Conservation (phyloP, 75 land plant species). For the Gnetum montanum region DNA sequence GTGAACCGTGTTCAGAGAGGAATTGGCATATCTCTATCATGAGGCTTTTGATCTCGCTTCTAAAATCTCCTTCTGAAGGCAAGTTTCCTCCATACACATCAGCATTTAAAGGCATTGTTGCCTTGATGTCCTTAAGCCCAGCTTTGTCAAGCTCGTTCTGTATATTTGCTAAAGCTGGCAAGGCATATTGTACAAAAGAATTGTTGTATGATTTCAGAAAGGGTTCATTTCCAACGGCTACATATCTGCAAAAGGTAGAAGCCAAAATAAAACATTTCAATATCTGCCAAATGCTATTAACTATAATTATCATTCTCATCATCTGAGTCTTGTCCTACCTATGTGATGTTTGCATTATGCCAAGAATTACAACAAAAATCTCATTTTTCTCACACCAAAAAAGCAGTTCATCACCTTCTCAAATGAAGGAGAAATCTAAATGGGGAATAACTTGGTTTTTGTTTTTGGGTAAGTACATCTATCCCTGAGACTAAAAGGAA, state of each 20-base stretch:
- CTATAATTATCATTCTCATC: no score
- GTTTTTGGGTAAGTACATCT: no score
- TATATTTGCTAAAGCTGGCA: constrained; percentile 65
- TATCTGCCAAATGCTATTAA: no score
- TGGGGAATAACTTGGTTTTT: no score
- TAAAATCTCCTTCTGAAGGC: constrained; percentile 39
- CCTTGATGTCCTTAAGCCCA: constrained; percentile 39
- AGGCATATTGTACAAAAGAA: constrained; percentile 29
- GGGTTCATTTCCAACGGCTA: constrained; percentile 83
- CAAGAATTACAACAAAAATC: background rate
- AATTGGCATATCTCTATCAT: constrained; percentile 28
- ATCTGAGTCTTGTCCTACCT: background rate
- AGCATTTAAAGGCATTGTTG: constrained; percentile 67
- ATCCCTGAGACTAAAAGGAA: no score
- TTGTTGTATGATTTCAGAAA: constrained; percentile 68
- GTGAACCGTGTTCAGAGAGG: constrained; percentile 32
- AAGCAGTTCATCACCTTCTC: no score
- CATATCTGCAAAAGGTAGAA: constrained; percentile 38
- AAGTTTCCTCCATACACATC: constrained; percentile 36
- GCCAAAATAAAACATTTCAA: constrained; percentile 1
- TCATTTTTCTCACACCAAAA: no score
- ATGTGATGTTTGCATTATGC: background rate
- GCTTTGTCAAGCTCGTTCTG: constrained; percentile 50
- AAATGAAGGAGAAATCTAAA: no score
- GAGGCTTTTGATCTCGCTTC: constrained; percentile 33